phyloP scores from a whole-genome alignment of 331 rosid species.

The Phaseolus coccineus region DNA sequence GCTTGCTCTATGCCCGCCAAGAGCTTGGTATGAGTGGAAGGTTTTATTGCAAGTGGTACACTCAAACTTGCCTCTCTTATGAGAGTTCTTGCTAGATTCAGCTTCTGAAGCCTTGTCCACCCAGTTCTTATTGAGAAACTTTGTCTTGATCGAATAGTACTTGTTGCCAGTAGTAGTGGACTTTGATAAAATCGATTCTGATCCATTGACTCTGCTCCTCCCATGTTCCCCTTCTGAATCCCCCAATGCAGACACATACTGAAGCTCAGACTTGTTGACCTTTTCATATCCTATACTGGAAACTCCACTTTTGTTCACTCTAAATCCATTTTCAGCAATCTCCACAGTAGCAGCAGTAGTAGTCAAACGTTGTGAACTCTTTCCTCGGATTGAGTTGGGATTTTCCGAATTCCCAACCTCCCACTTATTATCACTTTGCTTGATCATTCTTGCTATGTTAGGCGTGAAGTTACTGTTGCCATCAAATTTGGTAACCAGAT shows the following conservation, averaged over 20 bases:
- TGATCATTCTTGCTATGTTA: conserved; percentile 16
- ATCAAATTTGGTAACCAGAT: conserved; percentile 38
- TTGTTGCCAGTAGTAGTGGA: conserved; percentile 40
- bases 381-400: conserved; percentile 35
- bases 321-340: conserved; percentile 28
- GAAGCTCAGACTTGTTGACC: conserved; percentile 41
- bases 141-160: conserved; percentile 58
- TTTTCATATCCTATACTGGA: conserved; percentile 46
- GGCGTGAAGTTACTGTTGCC: conserved; percentile 7
- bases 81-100: conserved; percentile 54
- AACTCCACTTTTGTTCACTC: conserved; percentile 43
- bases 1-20: conserved; percentile 96
- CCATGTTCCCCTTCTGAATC: conserved; percentile 48
- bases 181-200: conserved; percentile 47
- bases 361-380: conserved; percentile 38
- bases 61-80: conserved; percentile 74
- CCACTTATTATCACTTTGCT: conserved; percentile 40
- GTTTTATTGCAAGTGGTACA: conserved; percentile 78
- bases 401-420: conserved; percentile 46
- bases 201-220: conserved; percentile 46
- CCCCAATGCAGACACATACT: conserved; percentile 41
- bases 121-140: conserved; percentile 39
- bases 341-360: background rate
- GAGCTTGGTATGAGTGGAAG: conserved; percentile 88
- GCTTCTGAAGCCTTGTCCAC: conserved; percentile 39